These are phyloP conservation scores for Colletotrichum sp. DNA, from an alignment of 2,329 filamentous ascomycete genomes.

Conservation along the genomic window DNA sequence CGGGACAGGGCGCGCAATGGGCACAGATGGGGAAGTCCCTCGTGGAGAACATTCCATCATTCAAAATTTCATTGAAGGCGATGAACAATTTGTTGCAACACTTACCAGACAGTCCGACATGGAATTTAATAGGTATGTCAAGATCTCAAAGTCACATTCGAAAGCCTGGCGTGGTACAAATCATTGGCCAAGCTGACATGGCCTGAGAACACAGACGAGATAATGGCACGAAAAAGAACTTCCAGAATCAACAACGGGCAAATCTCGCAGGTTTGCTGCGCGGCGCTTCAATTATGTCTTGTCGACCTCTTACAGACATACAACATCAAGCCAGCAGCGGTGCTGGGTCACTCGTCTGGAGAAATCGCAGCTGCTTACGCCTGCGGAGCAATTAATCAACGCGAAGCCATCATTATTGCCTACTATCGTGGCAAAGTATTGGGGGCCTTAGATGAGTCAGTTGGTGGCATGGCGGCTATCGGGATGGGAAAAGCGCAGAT, in stretches of 20 bases:
- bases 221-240: not conserved
- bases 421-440: conserved; percentile 43
- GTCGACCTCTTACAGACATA: conserved; percentile 39
- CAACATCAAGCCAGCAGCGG: conserved; percentile 34
- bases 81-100: conserved; percentile 14
- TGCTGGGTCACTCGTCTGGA: conserved; percentile 48
- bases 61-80: conserved; percentile 1
- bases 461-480: conserved; percentile 42
- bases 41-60: not conserved
- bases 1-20: conserved; percentile 25
- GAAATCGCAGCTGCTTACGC: conserved; percentile 52
- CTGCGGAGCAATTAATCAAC: conserved; percentile 35
- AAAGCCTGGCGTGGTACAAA: not conserved
- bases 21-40: conserved; percentile 18
- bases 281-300: conserved; percentile 42
- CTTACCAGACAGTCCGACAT: not conserved
- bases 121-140: conserved; percentile 21
- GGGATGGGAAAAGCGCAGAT: conserved; percentile 37
- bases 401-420: conserved; percentile 41
- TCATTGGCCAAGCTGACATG: conserved; percentile 26
- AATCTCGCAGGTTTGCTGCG: conserved; percentile 30
- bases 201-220: not conserved
- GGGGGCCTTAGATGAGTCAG: conserved; percentile 24
- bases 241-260: conserved; percentile 9
- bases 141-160: not conserved